Conservation (phyloP, 225 moss, liverwort and hornwort genomes). For the Takakia lepidozioides region DNA sequence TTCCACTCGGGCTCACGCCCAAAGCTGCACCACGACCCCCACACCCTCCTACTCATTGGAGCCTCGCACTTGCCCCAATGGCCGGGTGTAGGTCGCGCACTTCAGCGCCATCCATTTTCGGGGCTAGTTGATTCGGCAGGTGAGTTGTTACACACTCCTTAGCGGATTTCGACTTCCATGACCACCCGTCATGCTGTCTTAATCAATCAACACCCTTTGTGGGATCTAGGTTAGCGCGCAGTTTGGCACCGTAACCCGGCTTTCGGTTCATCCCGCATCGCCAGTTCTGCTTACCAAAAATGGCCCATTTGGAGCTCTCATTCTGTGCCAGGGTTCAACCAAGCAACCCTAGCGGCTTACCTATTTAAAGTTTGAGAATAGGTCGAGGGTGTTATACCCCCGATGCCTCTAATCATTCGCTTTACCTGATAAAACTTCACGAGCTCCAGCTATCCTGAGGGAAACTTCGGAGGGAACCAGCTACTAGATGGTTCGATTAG, state of each 20-base stretch:
- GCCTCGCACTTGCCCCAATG: neutral
- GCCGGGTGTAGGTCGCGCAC: slow-evolving; percentile 1
- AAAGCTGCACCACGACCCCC: too few species aligned
- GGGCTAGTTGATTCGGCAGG: too few species aligned
- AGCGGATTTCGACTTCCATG: slow-evolving; percentile 23
- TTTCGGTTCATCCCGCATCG: slow-evolving; percentile 10
- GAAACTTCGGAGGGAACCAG: slow-evolving; percentile 10
- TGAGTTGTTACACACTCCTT: slow-evolving; percentile 11
- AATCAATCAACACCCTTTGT: slow-evolving; percentile 17
- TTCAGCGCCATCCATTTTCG: too few species aligned
- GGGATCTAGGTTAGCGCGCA: slow-evolving; percentile 16
- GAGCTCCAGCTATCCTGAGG: slow-evolving; percentile 9
- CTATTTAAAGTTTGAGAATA: slow-evolving; percentile 12
- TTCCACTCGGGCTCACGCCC: neutral
- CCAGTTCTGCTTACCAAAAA: slow-evolving; percentile 24
- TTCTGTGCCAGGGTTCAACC: slow-evolving; percentile 6
- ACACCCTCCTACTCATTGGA: neutral
- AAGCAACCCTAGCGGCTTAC: slow-evolving; percentile 8
- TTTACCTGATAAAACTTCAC: slow-evolving; percentile 12
- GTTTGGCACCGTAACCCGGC: slow-evolving; percentile 8
- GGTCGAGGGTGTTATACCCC: slow-evolving; percentile 8
- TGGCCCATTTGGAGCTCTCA: slow-evolving; percentile 19
- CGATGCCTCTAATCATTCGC: slow-evolving; percentile 14
- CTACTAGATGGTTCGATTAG: slow-evolving; percentile 14
- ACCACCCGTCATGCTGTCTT: slow-evolving; percentile 9